A percentile compares a stretch with the other conserved stretches of the same genome.
These are phyloP conservation scores for Mucor racemosus DNA, from an alignment of 371 early-diverging fungal species.

Conservation along the genomic window DNA sequence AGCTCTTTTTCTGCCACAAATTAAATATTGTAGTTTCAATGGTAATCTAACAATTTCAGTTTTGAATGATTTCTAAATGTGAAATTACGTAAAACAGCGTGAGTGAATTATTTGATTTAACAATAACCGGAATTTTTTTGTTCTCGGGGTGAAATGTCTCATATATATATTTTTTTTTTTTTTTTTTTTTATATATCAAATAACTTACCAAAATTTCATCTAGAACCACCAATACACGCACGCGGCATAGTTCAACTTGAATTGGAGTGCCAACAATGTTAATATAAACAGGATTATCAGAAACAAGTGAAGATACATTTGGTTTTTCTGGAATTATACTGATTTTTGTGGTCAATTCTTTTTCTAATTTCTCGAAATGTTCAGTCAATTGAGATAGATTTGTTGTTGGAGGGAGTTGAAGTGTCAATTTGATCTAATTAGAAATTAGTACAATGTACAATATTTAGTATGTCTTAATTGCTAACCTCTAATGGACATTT, in stretches of 20 bases:
- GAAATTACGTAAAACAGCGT: neutral
- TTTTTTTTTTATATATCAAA: constrained; percentile 12
- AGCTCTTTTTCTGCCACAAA: constrained; percentile 78
- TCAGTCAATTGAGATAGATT: constrained; percentile 15
- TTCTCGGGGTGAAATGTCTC: constrained; percentile 7
- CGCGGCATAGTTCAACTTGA: constrained; percentile 47
- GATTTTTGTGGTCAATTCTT: constrained; percentile 38
- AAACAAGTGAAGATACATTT: constrained; percentile 33
- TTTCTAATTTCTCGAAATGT: constrained; percentile 34
- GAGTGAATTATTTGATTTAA: neutral
- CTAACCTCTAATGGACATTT: constrained; percentile 33
- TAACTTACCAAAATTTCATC: constrained; percentile 46
- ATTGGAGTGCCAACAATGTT: constrained; percentile 44
- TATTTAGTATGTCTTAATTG: neutral
- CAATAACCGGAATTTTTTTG: constrained; percentile 8
- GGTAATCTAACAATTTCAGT: constrained; percentile 37
- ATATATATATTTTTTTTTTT: too few relatives aligned
- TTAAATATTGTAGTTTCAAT: constrained; percentile 59
- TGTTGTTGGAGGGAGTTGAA: constrained; percentile 24
- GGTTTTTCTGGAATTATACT: constrained; percentile 25
- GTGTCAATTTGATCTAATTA: constrained; percentile 23
- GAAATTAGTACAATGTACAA: neutral
- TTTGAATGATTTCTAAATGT: constrained; percentile 26
- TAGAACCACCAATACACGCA: constrained; percentile 44
- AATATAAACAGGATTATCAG: constrained; percentile 38